Evolutionary conservation across 306 rosid genomes (phyloP), one percentile per base, ranked within the genome.

Genomic region (Ochetophila trinervis): DNA sequence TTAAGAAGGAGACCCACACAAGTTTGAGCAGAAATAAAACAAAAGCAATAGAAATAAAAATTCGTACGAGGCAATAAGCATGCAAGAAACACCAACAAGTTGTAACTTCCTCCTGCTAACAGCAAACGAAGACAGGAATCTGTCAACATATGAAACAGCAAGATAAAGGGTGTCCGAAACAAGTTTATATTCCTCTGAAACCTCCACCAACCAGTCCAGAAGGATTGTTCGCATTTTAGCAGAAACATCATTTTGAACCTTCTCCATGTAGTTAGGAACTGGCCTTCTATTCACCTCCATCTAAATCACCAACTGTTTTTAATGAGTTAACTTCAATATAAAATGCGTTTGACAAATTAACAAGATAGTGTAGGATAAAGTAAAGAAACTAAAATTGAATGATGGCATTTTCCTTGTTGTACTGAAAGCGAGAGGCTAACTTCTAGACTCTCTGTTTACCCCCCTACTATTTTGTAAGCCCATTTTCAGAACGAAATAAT

Each of bases 141-240:
- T 71, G 73, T 83, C 84, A 17, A 83, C 8, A 32, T 61, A 65
- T 48, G 80, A 73, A n/a, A 73, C 74, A 8, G 80, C 67, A 45
- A 83, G 73, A 63, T 66, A 79, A 16, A 83, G 18, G 18, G 87
- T 76, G 74, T 79, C 87, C 3, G 82, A 62, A 30, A 58, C 61
- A 55, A 79, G 72, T 45, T 76, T 74, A 76, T 73, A 79, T 50
- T 76, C 84, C 68, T 76, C 68, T 0, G 80, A 69, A 62, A 79
- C 80, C 62, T 79, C 84, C 48, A 67, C 76, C 42, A 82, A 59
- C 86, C 86, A 82, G 60, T 82, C 82, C 34, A 82, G 72, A 24
- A 83, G 71, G 72, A 83, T 67, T 66, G 27, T 80, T 4, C 87
- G 73, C 76, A 76, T 42, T 10, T 23, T 52, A 6, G 44, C 14